Evolutionary conservation across 305 asterid genomes (phyloP), one percentile per base, ranked within the genome.

Genomic region (Euphrasia arctica): DNA sequence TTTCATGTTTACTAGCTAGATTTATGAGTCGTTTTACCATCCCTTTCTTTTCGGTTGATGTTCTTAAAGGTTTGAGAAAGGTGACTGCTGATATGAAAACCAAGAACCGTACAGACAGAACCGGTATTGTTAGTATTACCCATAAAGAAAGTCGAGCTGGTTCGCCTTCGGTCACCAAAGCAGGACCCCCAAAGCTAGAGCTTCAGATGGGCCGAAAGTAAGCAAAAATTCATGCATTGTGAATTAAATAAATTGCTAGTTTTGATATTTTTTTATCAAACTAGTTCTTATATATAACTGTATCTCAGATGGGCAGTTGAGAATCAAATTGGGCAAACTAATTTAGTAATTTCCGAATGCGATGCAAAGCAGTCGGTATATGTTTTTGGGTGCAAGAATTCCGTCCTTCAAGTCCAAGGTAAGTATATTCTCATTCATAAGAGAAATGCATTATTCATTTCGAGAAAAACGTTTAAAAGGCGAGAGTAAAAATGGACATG

Each of bases 161-260:
- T 51, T 47, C 86, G 18, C 61, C 90, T 63, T 42, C 83, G 47
- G 18, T 71, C 72, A 67, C 95, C 54, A 90, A 85, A 79, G 60
- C 74, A 9, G 95, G 94, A 66, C 95, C 95, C 74, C 96, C 97
- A 18, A 88, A 84, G 66, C 43, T 93, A 13, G 99, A 93, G 83
- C 96, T 90, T 72, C 89, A 88, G 77, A 85, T 93, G 92, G 99
- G 99, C 72, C 92, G 99, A 63, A 93, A 93, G 99, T 93, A 77
- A 83, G 96, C 82, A 43, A 63, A 51, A 1, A 54, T 1, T 49
- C 8, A 27, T 15, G 42, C 52, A 8, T 18, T 51, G 43, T 64
- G 28, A 41, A 25, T 1, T 54, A 11, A 8, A 18, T 11, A 34
- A 22, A 25, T 12, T 61, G 72, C 68, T 61, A 36, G 22, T 39